Evolutionary conservation across 192 early-diverging fungal genomes (phyloP), one percentile per base, ranked within the genome.

Genomic region (Entomortierella chlamydospora): DNA sequence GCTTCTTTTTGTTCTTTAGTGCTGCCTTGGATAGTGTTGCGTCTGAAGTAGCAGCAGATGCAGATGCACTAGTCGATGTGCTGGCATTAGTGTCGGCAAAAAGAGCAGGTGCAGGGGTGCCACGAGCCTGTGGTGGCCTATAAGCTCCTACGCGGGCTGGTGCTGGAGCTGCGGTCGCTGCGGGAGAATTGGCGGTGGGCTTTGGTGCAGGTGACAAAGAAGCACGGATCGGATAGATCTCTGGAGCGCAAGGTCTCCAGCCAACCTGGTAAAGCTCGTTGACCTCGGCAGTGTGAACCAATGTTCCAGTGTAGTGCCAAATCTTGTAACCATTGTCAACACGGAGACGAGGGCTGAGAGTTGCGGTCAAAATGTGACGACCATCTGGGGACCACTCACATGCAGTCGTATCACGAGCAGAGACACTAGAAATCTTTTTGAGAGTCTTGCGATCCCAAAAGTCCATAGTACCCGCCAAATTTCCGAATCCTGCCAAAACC

Each of bases 261-360:
- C 73, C 82, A 58, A 87, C 78, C 81, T 96, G 93, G 81, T 93
- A 96, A 69, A 98, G 86, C 84, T 99, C 98, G 63, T 95, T 90
- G 33, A 92, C 84, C 53, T 91, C 88, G 29, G 91, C 82, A 72
- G 86, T 64, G 71, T 95, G 90, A 49, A 97, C 90, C 57, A 97
- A 81, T 0, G 90, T 87, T 26, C 97, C 97, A 4, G 92, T 90
- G 81, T 97, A 95, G 81, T 99, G 98, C 95, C 96, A 99, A 66
- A 99, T 88, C 53, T 94, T 94, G 81, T 95, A 94, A 15, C 97
- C 96, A 70, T 99, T 99, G 82, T 99, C 98, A 34, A 99, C 98
- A 70, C 97, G 93, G 69, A 99, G 85, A 54, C 97, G 91, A 31
- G 92, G 92, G 63, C 96, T 97, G 42, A 98, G 84, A 7, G 93